phyloP scores from a whole-genome alignment of 148 eudicot species.

The Salicornia ramosissima region DNA sequence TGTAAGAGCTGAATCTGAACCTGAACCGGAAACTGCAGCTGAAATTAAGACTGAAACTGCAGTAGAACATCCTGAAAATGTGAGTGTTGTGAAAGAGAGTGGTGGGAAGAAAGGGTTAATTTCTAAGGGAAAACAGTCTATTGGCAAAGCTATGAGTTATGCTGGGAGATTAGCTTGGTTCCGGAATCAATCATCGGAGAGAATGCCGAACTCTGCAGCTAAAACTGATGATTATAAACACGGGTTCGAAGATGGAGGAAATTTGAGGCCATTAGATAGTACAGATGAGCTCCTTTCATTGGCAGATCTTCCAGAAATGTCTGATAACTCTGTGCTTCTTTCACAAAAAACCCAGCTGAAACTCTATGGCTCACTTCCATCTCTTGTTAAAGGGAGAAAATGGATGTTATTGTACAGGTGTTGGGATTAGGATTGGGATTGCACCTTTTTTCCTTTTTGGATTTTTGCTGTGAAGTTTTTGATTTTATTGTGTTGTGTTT shows the following conservation, averaged over 20 bases:
- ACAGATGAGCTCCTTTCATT: constrained; percentile 30
- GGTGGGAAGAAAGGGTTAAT: constrained; percentile 60
- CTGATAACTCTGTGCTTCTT: constrained; percentile 75
- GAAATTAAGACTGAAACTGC: constrained; percentile 30
- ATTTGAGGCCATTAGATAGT: constrained; percentile 29
- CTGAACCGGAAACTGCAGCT: constrained; percentile 22
- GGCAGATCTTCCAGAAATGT: constrained; percentile 61
- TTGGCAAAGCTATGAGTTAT: constrained; percentile 63
- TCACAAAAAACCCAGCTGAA: constrained; percentile 48
- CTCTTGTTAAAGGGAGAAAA: constrained; percentile 63
- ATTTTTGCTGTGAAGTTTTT: background rate
- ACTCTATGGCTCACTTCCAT: constrained; percentile 67
- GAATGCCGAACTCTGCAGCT: constrained; percentile 36
- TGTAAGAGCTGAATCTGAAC: constrained; percentile 29
- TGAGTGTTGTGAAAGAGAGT: constrained; percentile 39
- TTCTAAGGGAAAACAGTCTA: constrained; percentile 68
- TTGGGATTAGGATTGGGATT: constrained; percentile 33
- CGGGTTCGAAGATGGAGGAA: constrained; percentile 33
- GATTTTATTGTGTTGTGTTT: constrained; percentile 2
- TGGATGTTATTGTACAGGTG: constrained; percentile 95
- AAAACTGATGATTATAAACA: constrained; percentile 30
- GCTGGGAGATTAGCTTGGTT: constrained; percentile 61
- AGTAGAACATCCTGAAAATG: constrained; percentile 24
- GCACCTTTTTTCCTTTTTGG: background rate
- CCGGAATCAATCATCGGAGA: constrained; percentile 44